Evolutionary conservation across 2,329 filamentous ascomycete species (phyloP).

Genomic region (Pseudogymnoascus sp.): DNA sequence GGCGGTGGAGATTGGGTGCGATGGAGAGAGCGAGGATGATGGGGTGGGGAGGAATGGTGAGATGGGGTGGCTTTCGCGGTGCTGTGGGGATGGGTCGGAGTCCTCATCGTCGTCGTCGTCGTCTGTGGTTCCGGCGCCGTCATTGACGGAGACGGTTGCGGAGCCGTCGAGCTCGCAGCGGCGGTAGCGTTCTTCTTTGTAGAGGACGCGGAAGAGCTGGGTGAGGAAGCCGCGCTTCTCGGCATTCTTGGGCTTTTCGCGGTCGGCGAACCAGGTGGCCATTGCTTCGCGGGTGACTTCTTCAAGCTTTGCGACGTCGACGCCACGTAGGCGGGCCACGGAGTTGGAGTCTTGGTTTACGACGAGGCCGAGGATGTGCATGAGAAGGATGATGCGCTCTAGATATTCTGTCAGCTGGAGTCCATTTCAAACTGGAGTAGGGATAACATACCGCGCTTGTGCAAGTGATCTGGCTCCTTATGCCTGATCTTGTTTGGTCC

Average conservation of each 20-base stretch:
- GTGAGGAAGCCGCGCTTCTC: slow-evolving; percentile 47
- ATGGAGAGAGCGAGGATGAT: not conserved
- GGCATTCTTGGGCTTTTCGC: slow-evolving; percentile 42
- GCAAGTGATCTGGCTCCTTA: slow-evolving; percentile 65
- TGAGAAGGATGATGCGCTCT: slow-evolving; percentile 52
- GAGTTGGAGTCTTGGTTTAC: slow-evolving; percentile 32
- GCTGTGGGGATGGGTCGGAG: not conserved
- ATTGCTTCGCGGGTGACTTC: slow-evolving; percentile 50
- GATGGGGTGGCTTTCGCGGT: not conserved
- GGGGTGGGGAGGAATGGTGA: not conserved
- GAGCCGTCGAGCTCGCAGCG: slow-evolving; percentile 39
- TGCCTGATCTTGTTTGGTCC: slow-evolving; percentile 52
- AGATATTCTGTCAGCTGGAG: slow-evolving; percentile 1
- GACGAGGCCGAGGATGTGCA: slow-evolving; percentile 52
- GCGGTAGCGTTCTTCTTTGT: slow-evolving; percentile 45
- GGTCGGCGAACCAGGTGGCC: slow-evolving; percentile 49
- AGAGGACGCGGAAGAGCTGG: slow-evolving; percentile 55
- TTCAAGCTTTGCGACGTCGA: slow-evolving; percentile 44
- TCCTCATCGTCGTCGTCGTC: not conserved
- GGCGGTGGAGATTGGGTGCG: not conserved
- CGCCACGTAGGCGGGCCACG: slow-evolving; percentile 34
- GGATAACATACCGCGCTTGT: slow-evolving; percentile 49
- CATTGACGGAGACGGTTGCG: not conserved
- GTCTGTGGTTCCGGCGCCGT: not conserved
- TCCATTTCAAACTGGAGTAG: slow-evolving; percentile 10